Conservation (phyloP, 345 rosid genomes). For the Crucihimalaya himalaica region DNA sequence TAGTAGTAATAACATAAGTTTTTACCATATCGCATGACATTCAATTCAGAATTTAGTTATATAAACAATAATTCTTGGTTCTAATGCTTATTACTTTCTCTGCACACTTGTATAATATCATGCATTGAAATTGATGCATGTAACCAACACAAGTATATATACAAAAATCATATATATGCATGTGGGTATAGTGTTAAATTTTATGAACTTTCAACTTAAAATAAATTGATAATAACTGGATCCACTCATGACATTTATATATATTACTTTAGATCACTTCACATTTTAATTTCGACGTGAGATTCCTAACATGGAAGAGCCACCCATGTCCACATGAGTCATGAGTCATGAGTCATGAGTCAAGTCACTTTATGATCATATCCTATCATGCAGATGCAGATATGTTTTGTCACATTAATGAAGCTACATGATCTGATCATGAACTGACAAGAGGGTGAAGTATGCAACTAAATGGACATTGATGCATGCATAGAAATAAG, state of each 20-base stretch:
- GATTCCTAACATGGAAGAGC: not conserved
- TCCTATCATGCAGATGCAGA: constrained; percentile 27
- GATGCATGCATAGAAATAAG: constrained; percentile 16
- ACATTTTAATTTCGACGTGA: not conserved
- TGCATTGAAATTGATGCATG: constrained; percentile 13
- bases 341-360: constrained; percentile 27
- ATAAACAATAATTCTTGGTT: not conserved
- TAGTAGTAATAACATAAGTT: not conserved
- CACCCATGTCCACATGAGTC: constrained; percentile 23
- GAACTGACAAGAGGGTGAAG: constrained; percentile 30
- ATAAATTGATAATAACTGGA: not conserved
- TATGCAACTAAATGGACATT: constrained; percentile 17
- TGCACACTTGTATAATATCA: not conserved
- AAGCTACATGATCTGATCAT: constrained; percentile 26
- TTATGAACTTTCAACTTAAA: not conserved
- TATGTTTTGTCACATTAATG: constrained; percentile 22
- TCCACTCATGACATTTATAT: not conserved
- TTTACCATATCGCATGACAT: not conserved
- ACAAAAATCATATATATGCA: constrained; percentile 7
- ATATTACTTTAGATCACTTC: not conserved
- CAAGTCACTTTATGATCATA: constrained; percentile 21
- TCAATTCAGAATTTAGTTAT: not conserved
- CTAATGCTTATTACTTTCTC: not conserved
- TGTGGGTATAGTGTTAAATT: not conserved
- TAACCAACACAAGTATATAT: not conserved